Evolutionary conservation across 139 green algal genomes (phyloP).

Genomic region (Yamagishiella unicocca): DNA sequence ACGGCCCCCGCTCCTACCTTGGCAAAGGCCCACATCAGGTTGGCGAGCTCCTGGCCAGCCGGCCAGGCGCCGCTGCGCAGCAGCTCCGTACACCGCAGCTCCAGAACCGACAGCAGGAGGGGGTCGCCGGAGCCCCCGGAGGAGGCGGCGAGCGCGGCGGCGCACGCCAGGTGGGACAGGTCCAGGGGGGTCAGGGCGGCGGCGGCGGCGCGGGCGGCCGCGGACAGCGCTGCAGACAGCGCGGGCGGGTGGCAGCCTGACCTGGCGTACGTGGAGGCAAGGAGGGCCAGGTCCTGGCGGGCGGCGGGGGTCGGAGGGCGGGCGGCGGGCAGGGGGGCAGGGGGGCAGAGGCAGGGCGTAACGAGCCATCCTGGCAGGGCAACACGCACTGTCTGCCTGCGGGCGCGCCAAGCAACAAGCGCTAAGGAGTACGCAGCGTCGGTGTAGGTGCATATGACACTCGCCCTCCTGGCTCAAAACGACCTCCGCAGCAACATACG

Average conservation of each 20-base stretch:
- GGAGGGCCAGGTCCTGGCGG: conserved; percentile 13
- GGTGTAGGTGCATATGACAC: too few relatives aligned
- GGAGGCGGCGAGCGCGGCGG: background rate
- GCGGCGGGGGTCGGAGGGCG: background rate
- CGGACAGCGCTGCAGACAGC: background rate
- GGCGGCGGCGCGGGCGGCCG: background rate
- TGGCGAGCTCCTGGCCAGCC: background rate
- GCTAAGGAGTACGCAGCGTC: too few relatives aligned
- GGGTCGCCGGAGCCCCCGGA: background rate
- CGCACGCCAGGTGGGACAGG: background rate
- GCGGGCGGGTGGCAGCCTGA: background rate
- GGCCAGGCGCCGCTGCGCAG: background rate
- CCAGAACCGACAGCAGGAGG: background rate
- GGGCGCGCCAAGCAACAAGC: too few relatives aligned
- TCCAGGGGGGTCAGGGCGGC: background rate
- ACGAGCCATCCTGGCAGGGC: too few relatives aligned
- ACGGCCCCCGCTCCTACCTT: too few relatives aligned
- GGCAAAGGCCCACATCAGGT: conserved; percentile 17
- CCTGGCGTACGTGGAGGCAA: background rate
- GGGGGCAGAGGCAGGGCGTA: background rate
- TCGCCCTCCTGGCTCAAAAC: too few relatives aligned
- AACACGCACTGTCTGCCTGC: too few relatives aligned
- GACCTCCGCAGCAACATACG: too few relatives aligned
- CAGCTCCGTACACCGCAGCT: background rate
- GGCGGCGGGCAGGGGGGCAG: too few relatives aligned